phyloP scores from a whole-genome alignment of 1,139 yeast species.

The Suhomyces bribrorum region DNA sequence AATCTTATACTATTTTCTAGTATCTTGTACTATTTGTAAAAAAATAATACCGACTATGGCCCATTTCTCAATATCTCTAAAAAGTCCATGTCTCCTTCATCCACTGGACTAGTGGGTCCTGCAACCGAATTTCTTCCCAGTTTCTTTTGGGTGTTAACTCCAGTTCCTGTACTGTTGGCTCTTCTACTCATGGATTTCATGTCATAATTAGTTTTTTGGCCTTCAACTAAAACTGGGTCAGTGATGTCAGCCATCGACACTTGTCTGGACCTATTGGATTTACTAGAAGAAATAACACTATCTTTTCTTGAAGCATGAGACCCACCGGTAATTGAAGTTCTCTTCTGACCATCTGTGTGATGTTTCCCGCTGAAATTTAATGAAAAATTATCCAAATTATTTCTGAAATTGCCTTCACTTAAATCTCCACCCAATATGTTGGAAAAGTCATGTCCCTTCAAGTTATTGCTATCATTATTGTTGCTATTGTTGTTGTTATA shows the following conservation, averaged over 20 bases:
- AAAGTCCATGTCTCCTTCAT: slow-evolving; percentile 43
- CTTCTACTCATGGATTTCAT: slow-evolving; percentile 8
- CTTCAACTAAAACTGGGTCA: slow-evolving; percentile 17
- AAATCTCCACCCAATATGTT: slow-evolving; percentile 34
- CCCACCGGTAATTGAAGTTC: slow-evolving; percentile 9
- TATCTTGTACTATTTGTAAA: neutral
- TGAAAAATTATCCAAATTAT: slow-evolving; percentile 35
- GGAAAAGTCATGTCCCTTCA: slow-evolving; percentile 38
- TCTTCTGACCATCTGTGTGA: slow-evolving; percentile 2
- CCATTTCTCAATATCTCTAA: slow-evolving; percentile 50
- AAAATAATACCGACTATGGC: slow-evolving; percentile 22
- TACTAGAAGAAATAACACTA: slow-evolving; percentile 15
- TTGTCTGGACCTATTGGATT: slow-evolving; percentile 19
- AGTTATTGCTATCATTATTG: neutral
- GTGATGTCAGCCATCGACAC: slow-evolving; percentile 16
- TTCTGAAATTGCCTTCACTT: slow-evolving; percentile 32
- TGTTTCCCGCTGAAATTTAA: slow-evolving; percentile 20
- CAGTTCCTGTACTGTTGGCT: slow-evolving; percentile 3
- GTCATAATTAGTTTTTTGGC: slow-evolving; percentile 10
- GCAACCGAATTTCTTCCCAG: neutral
- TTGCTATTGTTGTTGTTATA: neutral
- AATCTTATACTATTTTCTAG: no score
- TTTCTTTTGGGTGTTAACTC: slow-evolving; percentile 1
- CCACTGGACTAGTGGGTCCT: slow-evolving; percentile 3
- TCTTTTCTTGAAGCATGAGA: slow-evolving; percentile 10